phyloP scores from a whole-genome alignment of 2,329 filamentous ascomycete species.

The Lachnellula willkommii region DNA sequence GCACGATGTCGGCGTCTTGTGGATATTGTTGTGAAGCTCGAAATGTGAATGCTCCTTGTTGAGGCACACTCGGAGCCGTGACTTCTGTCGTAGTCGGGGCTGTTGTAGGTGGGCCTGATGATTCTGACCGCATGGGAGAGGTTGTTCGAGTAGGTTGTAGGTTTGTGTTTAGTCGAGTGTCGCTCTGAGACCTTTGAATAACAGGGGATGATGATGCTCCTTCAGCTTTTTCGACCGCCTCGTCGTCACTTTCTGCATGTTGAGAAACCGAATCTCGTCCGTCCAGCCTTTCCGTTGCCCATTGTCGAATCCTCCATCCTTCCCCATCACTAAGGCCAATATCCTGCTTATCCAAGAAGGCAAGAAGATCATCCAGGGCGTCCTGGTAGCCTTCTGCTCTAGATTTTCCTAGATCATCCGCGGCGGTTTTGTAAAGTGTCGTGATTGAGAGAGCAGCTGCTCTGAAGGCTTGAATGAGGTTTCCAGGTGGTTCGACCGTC shows the following conservation, averaged over 20 bases:
- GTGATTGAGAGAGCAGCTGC: constrained; percentile 89
- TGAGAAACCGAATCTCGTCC: constrained; percentile 51
- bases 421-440: constrained; percentile 90
- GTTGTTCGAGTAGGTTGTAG: constrained; percentile 28
- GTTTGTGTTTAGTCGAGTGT: constrained; percentile 34
- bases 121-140: constrained; percentile 35
- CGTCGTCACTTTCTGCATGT: constrained; percentile 63
- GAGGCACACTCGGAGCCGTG: constrained; percentile 41
- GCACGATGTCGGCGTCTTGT: constrained; percentile 51
- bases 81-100: constrained; percentile 9
- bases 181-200: constrained; percentile 44
- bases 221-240: constrained; percentile 55
- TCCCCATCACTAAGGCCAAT: constrained; percentile 76
- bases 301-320: constrained; percentile 56
- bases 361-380: constrained; percentile 82
- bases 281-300: constrained; percentile 65
- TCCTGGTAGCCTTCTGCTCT: constrained; percentile 86
- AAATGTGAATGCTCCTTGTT: constrained; percentile 63
- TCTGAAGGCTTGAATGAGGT: constrained; percentile 84
- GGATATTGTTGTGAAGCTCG: constrained; percentile 59
- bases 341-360: constrained; percentile 76
- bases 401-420: constrained; percentile 68
- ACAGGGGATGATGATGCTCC: constrained; percentile 54
- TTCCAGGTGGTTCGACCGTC: constrained; percentile 47
- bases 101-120: constrained; percentile 14